phyloP scores from a whole-genome alignment of 2,329 filamentous ascomycete genomes.

The Colletotrichum orchidophilum region DNA sequence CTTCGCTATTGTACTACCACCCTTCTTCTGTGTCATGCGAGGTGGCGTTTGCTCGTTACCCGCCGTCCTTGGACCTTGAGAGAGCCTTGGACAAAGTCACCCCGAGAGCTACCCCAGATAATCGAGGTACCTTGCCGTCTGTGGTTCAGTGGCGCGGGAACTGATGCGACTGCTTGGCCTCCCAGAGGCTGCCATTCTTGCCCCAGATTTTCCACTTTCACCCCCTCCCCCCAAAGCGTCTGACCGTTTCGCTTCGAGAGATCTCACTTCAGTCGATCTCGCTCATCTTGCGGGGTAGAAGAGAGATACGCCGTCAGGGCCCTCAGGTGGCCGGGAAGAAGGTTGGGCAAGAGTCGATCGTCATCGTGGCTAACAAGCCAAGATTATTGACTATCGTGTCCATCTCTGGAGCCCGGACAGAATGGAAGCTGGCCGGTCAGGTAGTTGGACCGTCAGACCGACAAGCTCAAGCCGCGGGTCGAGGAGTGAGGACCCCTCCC shows the following conservation, averaged over 20 bases:
- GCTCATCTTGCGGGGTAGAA: slow-evolving; percentile 25
- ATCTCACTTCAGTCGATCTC: slow-evolving; percentile 22
- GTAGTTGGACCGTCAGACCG: background rate
- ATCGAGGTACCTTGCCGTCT: background rate
- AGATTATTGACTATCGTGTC: background rate
- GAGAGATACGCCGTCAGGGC: background rate
- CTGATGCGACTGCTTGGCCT: slow-evolving; percentile 21
- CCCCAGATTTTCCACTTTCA: slow-evolving; percentile 14
- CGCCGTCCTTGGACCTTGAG: background rate
- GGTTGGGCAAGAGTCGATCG: background rate
- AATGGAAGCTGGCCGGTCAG: background rate
- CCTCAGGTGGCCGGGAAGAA: background rate
- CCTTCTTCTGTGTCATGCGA: background rate
- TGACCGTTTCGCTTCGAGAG: slow-evolving; percentile 25
- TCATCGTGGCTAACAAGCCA: background rate
- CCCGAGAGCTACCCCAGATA: slow-evolving; percentile 13
- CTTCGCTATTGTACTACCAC: background rate
- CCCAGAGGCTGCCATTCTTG: background rate
- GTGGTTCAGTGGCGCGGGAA: slow-evolving; percentile 18
- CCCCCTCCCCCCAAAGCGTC: slow-evolving; percentile 17
- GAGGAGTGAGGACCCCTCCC: background rate
- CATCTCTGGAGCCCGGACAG: background rate
- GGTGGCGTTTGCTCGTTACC: slow-evolving; percentile 10
- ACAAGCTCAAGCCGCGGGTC: background rate
- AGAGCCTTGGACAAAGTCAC: no score